These are phyloP conservation scores for Gaertneriomyces sp. DNA, from an alignment of 192 early-diverging fungal species.

Conservation along the genomic window DNA sequence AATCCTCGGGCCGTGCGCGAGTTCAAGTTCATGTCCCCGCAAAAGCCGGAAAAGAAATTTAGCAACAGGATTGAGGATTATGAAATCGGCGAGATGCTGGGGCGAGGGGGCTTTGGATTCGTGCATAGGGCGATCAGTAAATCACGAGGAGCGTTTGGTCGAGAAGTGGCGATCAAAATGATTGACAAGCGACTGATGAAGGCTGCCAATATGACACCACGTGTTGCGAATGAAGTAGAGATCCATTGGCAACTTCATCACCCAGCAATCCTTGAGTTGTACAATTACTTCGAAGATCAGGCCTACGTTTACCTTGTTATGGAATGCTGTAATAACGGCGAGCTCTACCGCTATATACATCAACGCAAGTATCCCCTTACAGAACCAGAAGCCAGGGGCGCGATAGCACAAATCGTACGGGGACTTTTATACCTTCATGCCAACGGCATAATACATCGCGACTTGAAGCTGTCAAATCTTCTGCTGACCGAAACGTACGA, in stretches of 20 bases:
- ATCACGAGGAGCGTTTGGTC: slow-evolving; percentile 21
- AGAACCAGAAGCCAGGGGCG: slow-evolving; percentile 56
- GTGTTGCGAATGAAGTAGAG: slow-evolving; percentile 63
- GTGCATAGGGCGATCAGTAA: slow-evolving; percentile 44
- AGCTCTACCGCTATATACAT: slow-evolving; percentile 48
- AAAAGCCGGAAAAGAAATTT: slow-evolving; percentile 27
- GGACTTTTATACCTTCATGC: slow-evolving; percentile 65
- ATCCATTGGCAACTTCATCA: slow-evolving; percentile 64
- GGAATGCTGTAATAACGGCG: slow-evolving; percentile 62
- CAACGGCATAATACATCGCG: slow-evolving; percentile 66
- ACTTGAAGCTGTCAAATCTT: slow-evolving; percentile 74
- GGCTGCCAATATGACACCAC: slow-evolving; percentile 37
- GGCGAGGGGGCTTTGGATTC: slow-evolving; percentile 48
- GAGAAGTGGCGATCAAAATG: slow-evolving; percentile 51
- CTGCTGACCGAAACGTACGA: slow-evolving; percentile 51
- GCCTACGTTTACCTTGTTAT: slow-evolving; percentile 69
- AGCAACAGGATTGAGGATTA: slow-evolving; percentile 43
- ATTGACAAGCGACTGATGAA: slow-evolving; percentile 49
- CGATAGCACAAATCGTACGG: slow-evolving; percentile 53
- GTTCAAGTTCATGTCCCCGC: slow-evolving; percentile 33
- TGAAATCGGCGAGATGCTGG: slow-evolving; percentile 42
- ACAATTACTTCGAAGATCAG: slow-evolving; percentile 68
- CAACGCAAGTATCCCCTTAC: slow-evolving; percentile 37
- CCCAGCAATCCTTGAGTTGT: slow-evolving; percentile 50
- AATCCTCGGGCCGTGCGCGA: neutral